These are phyloP conservation scores for Microdochium bolleyi DNA, from an alignment of 2,329 filamentous ascomycete species.

Conservation along the genomic window DNA sequence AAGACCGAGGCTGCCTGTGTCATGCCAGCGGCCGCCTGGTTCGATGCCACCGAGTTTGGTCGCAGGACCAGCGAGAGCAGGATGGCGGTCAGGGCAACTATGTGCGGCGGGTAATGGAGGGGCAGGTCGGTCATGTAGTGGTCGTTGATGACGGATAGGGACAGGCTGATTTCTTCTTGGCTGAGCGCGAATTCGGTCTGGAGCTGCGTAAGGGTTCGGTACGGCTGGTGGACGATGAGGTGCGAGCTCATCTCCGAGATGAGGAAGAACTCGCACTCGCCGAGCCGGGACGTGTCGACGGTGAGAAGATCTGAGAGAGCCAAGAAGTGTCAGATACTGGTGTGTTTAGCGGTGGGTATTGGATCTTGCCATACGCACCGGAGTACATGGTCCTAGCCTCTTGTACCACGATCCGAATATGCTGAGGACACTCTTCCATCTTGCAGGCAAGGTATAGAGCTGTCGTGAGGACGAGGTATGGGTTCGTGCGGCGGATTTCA, in stretches of 20 bases:
- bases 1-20: slow-evolving; percentile 41
- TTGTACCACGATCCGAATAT: slow-evolving; percentile 82
- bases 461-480: slow-evolving; percentile 87
- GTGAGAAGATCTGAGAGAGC: slow-evolving; percentile 53
- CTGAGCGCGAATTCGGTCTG: slow-evolving; percentile 62
- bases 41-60: slow-evolving; percentile 30
- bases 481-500: slow-evolving; percentile 87
- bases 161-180: slow-evolving; percentile 71
- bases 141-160: slow-evolving; percentile 83
- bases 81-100: slow-evolving; percentile 80
- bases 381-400: slow-evolving; percentile 84
- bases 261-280: slow-evolving; percentile 88
- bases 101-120: slow-evolving; percentile 75
- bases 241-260: slow-evolving; percentile 89
- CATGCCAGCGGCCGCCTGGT: slow-evolving; percentile 30
- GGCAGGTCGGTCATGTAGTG: slow-evolving; percentile 90
- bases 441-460: slow-evolving; percentile 94
- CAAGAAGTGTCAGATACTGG: neutral
- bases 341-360: neutral
- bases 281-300: slow-evolving; percentile 74
- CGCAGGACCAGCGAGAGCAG: slow-evolving; percentile 77
- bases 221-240: slow-evolving; percentile 85
- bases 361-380: slow-evolving; percentile 29
- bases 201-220: slow-evolving; percentile 69
- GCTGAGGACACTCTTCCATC: slow-evolving; percentile 95